Conservation (phyloP, 2,329 filamentous ascomycete species). For the Cryoendolithus antarcticus region DNA sequence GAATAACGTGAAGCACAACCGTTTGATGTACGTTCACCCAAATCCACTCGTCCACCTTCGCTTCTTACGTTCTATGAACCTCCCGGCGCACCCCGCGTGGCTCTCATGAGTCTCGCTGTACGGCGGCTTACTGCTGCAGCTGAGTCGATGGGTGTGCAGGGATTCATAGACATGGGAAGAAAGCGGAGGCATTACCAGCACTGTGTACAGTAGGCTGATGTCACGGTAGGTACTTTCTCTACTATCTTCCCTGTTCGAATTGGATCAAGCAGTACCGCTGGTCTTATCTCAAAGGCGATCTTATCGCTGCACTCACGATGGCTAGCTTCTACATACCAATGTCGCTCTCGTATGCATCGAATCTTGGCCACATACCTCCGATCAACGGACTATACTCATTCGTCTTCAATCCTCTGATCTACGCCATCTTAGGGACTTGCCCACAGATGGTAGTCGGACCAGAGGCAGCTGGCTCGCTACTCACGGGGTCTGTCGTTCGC, state of each 20-base stretch:
- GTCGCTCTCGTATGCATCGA: conserved; percentile 83
- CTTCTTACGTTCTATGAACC: conserved; percentile 1
- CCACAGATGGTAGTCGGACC: conserved; percentile 90
- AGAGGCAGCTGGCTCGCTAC: conserved; percentile 81
- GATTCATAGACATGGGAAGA: not conserved
- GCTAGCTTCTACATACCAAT: conserved; percentile 98
- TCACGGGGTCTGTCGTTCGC: conserved; percentile 79
- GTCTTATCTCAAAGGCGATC: conserved; percentile 71
- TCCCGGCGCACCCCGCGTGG: not conserved
- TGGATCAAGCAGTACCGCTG: conserved; percentile 83
- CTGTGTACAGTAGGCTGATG: not conserved
- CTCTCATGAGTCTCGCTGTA: not conserved
- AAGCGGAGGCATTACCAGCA: not conserved
- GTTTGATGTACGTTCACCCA: conserved; percentile 52
- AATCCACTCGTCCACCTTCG: conserved; percentile 2
- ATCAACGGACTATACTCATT: conserved; percentile 93
- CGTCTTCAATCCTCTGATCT: conserved; percentile 82
- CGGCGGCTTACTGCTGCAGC: conserved; percentile 6
- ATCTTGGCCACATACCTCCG: conserved; percentile 82
- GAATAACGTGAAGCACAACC: conserved; percentile 61
- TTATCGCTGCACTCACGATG: conserved; percentile 83
- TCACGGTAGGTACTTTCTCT: conserved; percentile 61
- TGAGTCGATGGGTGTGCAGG: conserved; percentile 1
- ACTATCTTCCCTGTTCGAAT: conserved; percentile 83
- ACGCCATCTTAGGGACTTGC: conserved; percentile 81